A percentile compares a stretch with the other conserved stretches of the same genome.
Conservation (phyloP, 306 rosid species). For the Rubus idaeus region DNA sequence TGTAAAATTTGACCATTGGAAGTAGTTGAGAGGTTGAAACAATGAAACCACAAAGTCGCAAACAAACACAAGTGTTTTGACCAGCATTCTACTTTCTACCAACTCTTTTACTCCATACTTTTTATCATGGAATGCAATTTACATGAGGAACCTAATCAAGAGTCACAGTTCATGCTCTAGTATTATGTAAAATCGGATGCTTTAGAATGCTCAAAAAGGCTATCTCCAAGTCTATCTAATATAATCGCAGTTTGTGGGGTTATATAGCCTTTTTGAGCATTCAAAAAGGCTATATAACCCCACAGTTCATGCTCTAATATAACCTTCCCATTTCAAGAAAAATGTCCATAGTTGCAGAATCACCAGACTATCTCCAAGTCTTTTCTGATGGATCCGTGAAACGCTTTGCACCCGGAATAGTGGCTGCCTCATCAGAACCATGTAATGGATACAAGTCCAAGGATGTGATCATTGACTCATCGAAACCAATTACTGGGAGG, state of each 20-base stretch:
- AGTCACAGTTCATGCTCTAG: neutral
- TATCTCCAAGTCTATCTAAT: no score
- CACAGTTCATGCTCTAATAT: no score
- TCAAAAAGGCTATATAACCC: no score
- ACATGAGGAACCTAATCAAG: constrained; percentile 46
- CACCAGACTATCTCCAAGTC: constrained; percentile 57
- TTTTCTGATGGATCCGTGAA: constrained; percentile 68
- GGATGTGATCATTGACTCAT: constrained; percentile 56
- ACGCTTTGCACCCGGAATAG: constrained; percentile 53
- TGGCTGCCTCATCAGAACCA: constrained; percentile 34
- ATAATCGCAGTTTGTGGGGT: no score
- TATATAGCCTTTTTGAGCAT: no score
- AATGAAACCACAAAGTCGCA: neutral
- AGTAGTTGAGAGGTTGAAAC: neutral
- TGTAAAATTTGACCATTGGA: neutral
- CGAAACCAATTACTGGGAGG: constrained; percentile 59
- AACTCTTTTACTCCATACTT: neutral
- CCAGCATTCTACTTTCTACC: neutral
- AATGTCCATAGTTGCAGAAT: constrained; percentile 67
- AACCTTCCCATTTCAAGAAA: neutral
- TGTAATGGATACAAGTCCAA: constrained; percentile 49
- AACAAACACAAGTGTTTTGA: neutral
- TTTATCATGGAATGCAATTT: constrained; percentile 5
- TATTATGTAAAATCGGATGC: neutral
- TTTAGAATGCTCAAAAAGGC: neutral